Base-by-base conservation (phyloP, 1,284 basidiomycete genomes). In the Ganoderma sinense region DNA sequence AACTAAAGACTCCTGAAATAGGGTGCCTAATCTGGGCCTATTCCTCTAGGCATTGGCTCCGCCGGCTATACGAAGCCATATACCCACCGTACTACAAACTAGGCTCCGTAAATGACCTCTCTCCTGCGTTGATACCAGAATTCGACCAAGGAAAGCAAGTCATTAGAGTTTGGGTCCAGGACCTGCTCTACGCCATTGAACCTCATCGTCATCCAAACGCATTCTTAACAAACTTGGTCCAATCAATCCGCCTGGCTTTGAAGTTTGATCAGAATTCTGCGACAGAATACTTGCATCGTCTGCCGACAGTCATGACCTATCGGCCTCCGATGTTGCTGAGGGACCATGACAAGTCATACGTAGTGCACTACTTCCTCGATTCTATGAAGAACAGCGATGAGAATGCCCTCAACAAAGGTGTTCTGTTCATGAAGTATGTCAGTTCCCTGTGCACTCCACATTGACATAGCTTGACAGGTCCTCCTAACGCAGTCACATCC, bases 161-260 rank as follows among this genome's bases (percentile, higher is more conserved):
- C 13, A 78, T 85, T 60, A 81, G 78, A 33, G 73, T 80, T 51
- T 88, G 86, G 86, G 74, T 82, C 31, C 74, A 78, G 23, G 79
- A 81, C 1, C 71, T 82, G 20, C 73, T 86, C 64, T 81, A 82
- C 64, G 61, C 67, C 55, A 64, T 79, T 45, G 62, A 68, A 0
- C 75, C 74, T 0, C 63, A 55, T 55, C 51, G 39, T 10, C 16
- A 53, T 20, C 70, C 68, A 8, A 20, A 39, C 13, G 11, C 23
- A 1, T 76, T 75, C 66, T 65, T 74, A n/a, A 33, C 65, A 0
- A 67, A 40, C 48, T 77, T 78, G 23, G 67, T 85, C 3, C 69
- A 73, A 20, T 29, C 64, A 4, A 29, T 66, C 0, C 81, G 81
- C 4, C 62, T 78, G 0, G 71, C 68, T 7, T 62, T 73, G 1